Conservation (phyloP, 78 protist genomes). For the slime mould (Dictyostelium discoideum) region DNA sequence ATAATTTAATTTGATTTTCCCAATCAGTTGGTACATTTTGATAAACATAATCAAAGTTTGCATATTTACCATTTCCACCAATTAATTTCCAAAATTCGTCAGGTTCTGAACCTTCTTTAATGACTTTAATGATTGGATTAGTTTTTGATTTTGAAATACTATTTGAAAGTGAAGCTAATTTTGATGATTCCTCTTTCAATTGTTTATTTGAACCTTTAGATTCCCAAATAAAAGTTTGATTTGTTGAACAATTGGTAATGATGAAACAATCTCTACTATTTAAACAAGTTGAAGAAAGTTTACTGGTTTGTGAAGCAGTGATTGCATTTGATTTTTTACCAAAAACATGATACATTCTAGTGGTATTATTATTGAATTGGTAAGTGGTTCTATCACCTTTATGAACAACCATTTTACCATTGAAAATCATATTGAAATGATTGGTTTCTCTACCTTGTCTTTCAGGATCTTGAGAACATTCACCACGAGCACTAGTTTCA, state of each 20-base stretch:
- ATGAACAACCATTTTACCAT: slow-evolving; percentile 62
- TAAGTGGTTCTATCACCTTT: slow-evolving; percentile 21
- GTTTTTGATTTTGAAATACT: background rate
- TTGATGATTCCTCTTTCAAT: slow-evolving; percentile 30
- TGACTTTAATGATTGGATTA: background rate
- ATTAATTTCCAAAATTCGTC: slow-evolving; percentile 47
- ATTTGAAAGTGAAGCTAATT: slow-evolving; percentile 7
- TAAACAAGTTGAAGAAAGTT: background rate
- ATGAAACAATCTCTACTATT: slow-evolving; percentile 50
- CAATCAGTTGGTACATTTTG: background rate
- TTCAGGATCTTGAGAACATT: slow-evolving; percentile 52
- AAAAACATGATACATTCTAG: slow-evolving; percentile 39
- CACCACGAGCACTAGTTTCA: slow-evolving; percentile 49
- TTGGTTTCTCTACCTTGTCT: slow-evolving; percentile 60
- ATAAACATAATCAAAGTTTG: slow-evolving; percentile 11
- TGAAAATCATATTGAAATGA: slow-evolving; percentile 22
- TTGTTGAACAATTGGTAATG: background rate
- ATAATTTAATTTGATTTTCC: slow-evolving; percentile 13
- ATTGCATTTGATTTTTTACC: slow-evolving; percentile 9
- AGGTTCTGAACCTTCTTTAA: slow-evolving; percentile 27
- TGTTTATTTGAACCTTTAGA: slow-evolving; percentile 13
- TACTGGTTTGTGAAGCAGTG: slow-evolving; percentile 13
- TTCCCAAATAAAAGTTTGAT: slow-evolving; percentile 35
- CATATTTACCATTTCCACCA: slow-evolving; percentile 50
- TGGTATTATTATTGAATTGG: background rate